phyloP scores from a whole-genome alignment of 2,329 filamentous ascomycete species.

The Domatiomyces globalis region DNA sequence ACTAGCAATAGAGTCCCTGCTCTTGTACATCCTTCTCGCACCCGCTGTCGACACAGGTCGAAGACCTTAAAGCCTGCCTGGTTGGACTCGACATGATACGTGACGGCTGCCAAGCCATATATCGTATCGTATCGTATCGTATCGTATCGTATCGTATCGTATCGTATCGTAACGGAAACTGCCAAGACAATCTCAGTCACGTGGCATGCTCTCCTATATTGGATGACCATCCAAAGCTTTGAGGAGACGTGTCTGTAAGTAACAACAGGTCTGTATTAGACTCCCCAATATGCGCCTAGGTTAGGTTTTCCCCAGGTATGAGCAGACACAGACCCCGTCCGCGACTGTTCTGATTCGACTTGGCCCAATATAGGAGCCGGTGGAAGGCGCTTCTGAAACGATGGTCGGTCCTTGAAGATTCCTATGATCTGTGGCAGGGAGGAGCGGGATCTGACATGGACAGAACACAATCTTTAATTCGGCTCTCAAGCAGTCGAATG shows the following conservation, averaged over 20 bases:
- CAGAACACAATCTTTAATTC: slow-evolving; percentile 78
- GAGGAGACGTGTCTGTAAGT: not conserved
- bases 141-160: too few relatives aligned
- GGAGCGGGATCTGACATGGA: not conserved
- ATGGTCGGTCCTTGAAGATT: not conserved
- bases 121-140: too few relatives aligned
- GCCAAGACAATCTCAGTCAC: too few relatives aligned
- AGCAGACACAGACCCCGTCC: not conserved
- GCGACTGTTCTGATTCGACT: not conserved
- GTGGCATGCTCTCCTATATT: too few relatives aligned
- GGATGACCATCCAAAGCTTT: not conserved
- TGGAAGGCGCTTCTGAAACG: not conserved
- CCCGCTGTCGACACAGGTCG: not conserved
- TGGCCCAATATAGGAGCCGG: not conserved
- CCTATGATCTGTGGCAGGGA: not conserved
- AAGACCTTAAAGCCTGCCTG: not conserved
- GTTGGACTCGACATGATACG: too few relatives aligned
- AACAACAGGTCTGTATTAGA: not conserved
- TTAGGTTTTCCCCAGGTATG: not conserved
- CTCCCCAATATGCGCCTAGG: not conserved
- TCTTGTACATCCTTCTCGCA: not conserved
- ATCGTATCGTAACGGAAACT: too few relatives aligned
- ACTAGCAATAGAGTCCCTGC: not conserved
- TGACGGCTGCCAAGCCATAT: too few relatives aligned
- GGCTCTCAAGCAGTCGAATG: slow-evolving; percentile 68